Evolutionary conservation across 2,329 filamentous ascomycete species (phyloP).

Genomic region (Fusarium virguliforme): DNA sequence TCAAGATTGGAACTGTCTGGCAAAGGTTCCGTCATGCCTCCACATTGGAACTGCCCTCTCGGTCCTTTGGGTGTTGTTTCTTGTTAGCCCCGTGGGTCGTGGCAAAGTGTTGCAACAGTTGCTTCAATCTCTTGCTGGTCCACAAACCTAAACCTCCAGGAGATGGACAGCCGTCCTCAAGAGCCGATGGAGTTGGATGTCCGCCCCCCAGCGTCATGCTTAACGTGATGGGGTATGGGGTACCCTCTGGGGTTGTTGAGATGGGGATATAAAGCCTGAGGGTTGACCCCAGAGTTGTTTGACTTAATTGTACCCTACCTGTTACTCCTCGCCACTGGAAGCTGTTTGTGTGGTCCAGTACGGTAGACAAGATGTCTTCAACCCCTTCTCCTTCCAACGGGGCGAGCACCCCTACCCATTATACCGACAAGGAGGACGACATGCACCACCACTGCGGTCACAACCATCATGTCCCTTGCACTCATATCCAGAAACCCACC

Average conservation of each 20-base stretch:
- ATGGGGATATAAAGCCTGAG: conserved; percentile 33
- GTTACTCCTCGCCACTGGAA: not conserved
- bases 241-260: conserved; percentile 19
- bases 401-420: conserved; percentile 49
- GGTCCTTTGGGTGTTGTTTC: conserved; percentile 31
- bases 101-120: conserved; percentile 20
- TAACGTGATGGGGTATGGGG: conserved; percentile 37
- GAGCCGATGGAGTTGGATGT: conserved; percentile 24
- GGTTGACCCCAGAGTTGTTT: conserved; percentile 17
- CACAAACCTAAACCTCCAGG: conserved; percentile 4
- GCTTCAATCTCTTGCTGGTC: conserved; percentile 33
- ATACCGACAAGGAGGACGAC: conserved; percentile 43
- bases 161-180: conserved; percentile 24
- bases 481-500: conserved; percentile 48
- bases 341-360: not conserved
- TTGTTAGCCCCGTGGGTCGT: conserved; percentile 41
- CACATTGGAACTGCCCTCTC: conserved; percentile 32
- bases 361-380: conserved; percentile 41
- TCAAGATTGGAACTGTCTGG: conserved; percentile 18
- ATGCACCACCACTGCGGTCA: conserved; percentile 34
- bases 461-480: conserved; percentile 35
- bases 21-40: conserved; percentile 39
- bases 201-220: conserved; percentile 31
- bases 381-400: conserved; percentile 43
- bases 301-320: conserved; percentile 6